These are phyloP conservation scores for Sporisorium exsertum DNA, from an alignment of 1,284 basidiomycete species.

Conservation along the genomic window DNA sequence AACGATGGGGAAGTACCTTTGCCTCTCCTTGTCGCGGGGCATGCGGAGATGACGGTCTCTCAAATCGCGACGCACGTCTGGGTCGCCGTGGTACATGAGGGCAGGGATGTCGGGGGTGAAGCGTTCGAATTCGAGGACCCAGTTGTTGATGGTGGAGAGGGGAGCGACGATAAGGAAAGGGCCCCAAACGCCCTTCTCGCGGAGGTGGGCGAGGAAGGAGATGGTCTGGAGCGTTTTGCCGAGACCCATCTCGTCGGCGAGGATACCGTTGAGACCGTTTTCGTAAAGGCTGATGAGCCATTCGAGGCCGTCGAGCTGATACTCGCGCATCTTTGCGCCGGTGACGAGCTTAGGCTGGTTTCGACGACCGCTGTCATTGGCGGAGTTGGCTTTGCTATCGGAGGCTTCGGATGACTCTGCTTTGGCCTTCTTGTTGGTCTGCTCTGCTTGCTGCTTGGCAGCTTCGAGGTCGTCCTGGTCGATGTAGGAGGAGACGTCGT, in stretches of 20 bases:
- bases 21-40: conserved; percentile 37
- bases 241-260: conserved; percentile 92
- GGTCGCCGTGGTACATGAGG: conserved; percentile 88
- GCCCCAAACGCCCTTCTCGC: conserved; percentile 79
- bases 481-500: conserved; percentile 53
- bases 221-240: conserved; percentile 92
- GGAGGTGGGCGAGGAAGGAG: conserved; percentile 88
- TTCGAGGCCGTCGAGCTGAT: conserved; percentile 93
- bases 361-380: conserved; percentile 35
- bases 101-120: conserved; percentile 78
- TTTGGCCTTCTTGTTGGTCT: conserved; percentile 55
- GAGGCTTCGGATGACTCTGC: conserved; percentile 76
- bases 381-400: conserved; percentile 55
- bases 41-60: conserved; percentile 70
- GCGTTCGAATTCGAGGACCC: conserved; percentile 87
- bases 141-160: conserved; percentile 90
- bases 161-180: conserved; percentile 93
- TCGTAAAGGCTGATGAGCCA: conserved; percentile 95
- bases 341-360: conserved; percentile 83
- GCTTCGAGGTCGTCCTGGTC: conserved; percentile 53
- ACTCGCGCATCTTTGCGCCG: conserved; percentile 85
- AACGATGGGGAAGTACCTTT: conserved; percentile 73
- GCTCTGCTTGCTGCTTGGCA: conserved; percentile 36
- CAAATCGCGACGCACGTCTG: conserved; percentile 80
- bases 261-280: conserved; percentile 92